Base-by-base conservation (phyloP, 106 monocot species). In the Acorus gramineus region DNA sequence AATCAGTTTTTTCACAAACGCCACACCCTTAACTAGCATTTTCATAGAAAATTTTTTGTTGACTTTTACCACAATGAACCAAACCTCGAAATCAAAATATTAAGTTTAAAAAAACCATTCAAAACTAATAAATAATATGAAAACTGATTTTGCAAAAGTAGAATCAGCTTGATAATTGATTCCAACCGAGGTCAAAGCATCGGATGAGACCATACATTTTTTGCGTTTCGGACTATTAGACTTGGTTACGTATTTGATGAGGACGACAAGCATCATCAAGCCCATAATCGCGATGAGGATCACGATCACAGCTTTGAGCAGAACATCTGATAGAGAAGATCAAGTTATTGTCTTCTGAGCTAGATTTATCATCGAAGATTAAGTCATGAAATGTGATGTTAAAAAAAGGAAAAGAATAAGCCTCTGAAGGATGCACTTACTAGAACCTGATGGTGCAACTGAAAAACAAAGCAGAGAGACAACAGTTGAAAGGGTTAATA, bases 171-270 rank as follows among this genome's bases (percentile, higher is more conserved):
- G 49, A 6, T 47, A 47, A 44, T 49, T 48, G 3, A 42, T 46
- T 3, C 14, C 4, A 13, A 50, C 4, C 14, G 5, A 64, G 7
- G 28, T n/a, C n/a, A n/a, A n/a, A n/a, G n/a, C n/a, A n/a, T n/a
- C n/a, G n/a, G n/a, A n/a, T n/a, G n/a, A n/a, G n/a, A n/a, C 9
- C n/a, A 55, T 45, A 55, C 6, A 46, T 63, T 11, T 63, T 67
- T 71, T 75, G 75, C 71, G 8, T 42, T 45, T 47, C 12, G 56
- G 61, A 47, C 59, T 53, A 50, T 66, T 50, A 51, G 56, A 28
- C 46, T 59, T 74, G 8, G 11, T 66, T 44, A 80, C 61, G 62
- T 50, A 70, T 14, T 67, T 80, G 47, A 75, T 71, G 53, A 80
- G 66, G 8, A 67, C 42, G 56, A 67, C 12, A 43, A 67, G 8